These are phyloP conservation scores for Glycine tomentella DNA, from an alignment of 306 rosid species.

Conservation along the genomic window DNA sequence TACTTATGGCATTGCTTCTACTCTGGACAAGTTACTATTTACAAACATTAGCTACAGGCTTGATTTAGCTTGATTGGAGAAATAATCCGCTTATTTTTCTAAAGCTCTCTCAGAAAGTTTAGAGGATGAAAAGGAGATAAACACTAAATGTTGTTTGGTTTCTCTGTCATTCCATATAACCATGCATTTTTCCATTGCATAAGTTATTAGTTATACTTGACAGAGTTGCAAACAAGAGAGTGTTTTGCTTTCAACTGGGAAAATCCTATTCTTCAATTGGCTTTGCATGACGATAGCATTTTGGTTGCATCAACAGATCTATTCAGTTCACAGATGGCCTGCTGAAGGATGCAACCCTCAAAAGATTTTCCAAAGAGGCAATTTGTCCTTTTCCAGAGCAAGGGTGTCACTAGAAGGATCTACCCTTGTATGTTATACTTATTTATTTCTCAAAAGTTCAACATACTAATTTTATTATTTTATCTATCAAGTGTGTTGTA, in stretches of 20 bases:
- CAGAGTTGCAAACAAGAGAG: conserved; percentile 88
- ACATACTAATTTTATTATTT: conserved; percentile 5
- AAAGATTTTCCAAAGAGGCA: conserved; percentile 71
- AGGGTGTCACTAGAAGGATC: conserved; percentile 84
- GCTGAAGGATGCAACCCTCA: conserved; percentile 79
- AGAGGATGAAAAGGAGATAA: no score
- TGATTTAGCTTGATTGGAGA: not conserved
- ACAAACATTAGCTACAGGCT: conserved; percentile 7
- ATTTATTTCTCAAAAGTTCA: conserved; percentile 22
- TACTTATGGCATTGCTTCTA: conserved; percentile 10
- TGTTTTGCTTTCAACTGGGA: conserved; percentile 79
- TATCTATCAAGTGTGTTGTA: conserved; percentile 7
- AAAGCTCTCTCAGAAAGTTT: not conserved
- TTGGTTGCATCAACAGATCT: conserved; percentile 82
- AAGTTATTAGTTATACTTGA: conserved; percentile 66
- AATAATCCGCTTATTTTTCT: not conserved
- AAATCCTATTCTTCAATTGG: conserved; percentile 74
- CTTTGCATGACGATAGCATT: conserved; percentile 77
- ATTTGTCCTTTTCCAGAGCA: no score
- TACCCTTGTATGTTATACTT: conserved; percentile 61
- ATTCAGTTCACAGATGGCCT: conserved; percentile 79
- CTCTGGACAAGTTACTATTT: conserved; percentile 24
- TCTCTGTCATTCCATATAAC: no score
- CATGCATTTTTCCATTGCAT: no score
- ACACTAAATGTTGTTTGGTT: no score